Percentiles rank a stretch among this genome's conserved stretches.
Evolutionary conservation across 225 moss, liverwort and hornwort species (phyloP).

Genomic region (Polytrichum commune): DNA sequence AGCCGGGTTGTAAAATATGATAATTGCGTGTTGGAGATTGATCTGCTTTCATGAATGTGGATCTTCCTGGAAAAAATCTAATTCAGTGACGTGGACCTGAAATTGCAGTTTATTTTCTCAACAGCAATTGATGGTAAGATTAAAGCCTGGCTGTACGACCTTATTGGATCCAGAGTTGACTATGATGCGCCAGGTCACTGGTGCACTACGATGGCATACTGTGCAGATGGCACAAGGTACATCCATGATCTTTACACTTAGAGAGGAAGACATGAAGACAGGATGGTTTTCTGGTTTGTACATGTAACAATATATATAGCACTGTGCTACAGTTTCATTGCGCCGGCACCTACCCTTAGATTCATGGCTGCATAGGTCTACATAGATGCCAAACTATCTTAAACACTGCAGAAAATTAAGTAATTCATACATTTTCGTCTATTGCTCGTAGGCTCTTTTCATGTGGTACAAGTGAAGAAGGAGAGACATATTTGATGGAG

Average conservation of each 20-base stretch:
- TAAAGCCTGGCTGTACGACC: conserved; percentile 98
- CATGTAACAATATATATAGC: too few species aligned
- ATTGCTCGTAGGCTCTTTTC: conserved; percentile 72
- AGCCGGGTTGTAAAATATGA: too few species aligned
- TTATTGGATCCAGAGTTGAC: conserved; percentile 90
- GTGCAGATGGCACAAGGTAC: conserved; percentile 96
- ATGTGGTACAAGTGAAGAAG: conserved; percentile 97
- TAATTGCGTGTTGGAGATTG: too few species aligned
- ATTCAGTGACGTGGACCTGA: neutral
- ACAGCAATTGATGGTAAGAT: conserved; percentile 99
- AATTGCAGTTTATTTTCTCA: conserved; percentile 89
- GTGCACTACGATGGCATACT: conserved; percentile 99
- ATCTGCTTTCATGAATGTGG: neutral
- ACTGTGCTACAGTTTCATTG: too few species aligned
- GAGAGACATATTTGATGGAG: conserved; percentile 91
- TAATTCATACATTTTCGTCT: neutral
- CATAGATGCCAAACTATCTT: too few species aligned
- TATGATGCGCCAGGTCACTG: conserved; percentile 99
- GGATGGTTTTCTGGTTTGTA: too few species aligned
- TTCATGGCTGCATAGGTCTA: too few species aligned
- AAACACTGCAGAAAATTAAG: neutral
- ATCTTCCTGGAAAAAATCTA: conserved; percentile 8
- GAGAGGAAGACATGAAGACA: too few species aligned
- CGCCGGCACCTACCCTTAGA: too few species aligned
- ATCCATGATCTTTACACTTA: too few species aligned